These are phyloP conservation scores for Pseudomicrostroma phylloplanum DNA, from an alignment of 1,284 basidiomycete species.

Conservation along the genomic window DNA sequence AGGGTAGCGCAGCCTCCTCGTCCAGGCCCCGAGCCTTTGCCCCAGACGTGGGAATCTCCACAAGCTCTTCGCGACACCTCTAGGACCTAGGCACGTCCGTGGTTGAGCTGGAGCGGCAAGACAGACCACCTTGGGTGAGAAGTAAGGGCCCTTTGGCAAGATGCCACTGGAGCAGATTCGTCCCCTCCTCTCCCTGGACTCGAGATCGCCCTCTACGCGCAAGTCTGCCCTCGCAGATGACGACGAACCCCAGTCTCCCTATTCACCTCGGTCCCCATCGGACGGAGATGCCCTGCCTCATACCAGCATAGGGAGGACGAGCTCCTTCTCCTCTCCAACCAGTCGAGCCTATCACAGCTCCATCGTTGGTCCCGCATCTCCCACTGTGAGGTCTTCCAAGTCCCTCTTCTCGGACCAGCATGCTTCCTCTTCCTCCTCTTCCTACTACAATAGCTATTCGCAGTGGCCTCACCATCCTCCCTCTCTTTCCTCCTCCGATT, in stretches of 20 bases:
- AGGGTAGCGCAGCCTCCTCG: too few species aligned
- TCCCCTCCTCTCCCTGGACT: neutral
- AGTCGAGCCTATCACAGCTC: neutral
- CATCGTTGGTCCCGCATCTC: slow-evolving; percentile 1
- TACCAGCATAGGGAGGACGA: too few species aligned
- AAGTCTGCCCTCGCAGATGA: neutral
- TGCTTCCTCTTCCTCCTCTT: neutral
- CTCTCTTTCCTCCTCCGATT: neutral
- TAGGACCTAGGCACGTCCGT: too few species aligned
- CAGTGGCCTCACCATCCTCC: too few species aligned
- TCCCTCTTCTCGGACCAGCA: neutral
- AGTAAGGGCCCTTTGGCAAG: too few species aligned
- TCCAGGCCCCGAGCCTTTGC: too few species aligned
- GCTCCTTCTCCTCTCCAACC: too few species aligned
- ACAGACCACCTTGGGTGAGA: too few species aligned
- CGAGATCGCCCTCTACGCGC: neutral
- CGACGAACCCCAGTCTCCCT: neutral
- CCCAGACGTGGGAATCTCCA: too few species aligned
- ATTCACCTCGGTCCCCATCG: neutral
- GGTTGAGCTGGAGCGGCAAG: too few species aligned
- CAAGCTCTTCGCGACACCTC: too few species aligned
- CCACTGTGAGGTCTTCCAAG: slow-evolving; percentile 1
- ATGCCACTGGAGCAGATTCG: slow-evolving; percentile 9
- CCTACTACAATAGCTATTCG: neutral
- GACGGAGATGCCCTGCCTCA: neutral